These are phyloP conservation scores for Suillus paluster DNA, from an alignment of 768 basidiomycete genomes.

Conservation along the genomic window DNA sequence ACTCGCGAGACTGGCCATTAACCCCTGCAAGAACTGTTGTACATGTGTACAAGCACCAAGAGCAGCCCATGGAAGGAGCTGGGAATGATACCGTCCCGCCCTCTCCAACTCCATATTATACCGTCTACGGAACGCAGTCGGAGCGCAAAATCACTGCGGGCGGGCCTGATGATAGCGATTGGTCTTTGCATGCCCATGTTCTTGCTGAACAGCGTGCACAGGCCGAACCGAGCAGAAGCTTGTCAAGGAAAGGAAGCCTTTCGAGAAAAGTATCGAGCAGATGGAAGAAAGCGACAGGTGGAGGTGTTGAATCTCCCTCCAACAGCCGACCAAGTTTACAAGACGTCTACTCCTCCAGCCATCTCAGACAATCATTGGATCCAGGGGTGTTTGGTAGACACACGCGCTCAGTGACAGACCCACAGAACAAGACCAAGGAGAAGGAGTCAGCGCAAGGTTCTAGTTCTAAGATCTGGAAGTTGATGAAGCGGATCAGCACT, in stretches of 20 bases:
- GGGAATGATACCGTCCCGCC: constrained; percentile 17
- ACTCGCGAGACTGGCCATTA: constrained; percentile 24
- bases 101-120: constrained; percentile 53
- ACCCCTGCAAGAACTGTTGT: constrained; percentile 53
- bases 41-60: constrained; percentile 48
- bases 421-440: constrained; percentile 7
- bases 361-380: constrained; percentile 24
- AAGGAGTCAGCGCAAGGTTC: constrained; percentile 36
- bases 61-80: constrained; percentile 23
- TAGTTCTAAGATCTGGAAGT: constrained; percentile 62
- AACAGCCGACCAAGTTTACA: constrained; percentile 40
- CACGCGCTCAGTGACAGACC: constrained; percentile 4
- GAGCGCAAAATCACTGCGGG: constrained; percentile 50
- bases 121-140: constrained; percentile 54
- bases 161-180: constrained; percentile 41
- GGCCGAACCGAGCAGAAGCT: constrained; percentile 15
- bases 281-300: constrained; percentile 33
- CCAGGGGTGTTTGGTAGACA: constrained; percentile 13
- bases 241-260: constrained; percentile 22
- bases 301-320: constrained; percentile 21
- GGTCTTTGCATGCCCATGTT: constrained; percentile 9
- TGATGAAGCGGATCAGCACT: constrained; percentile 73
- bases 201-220: constrained; percentile 7
- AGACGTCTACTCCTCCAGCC: constrained; percentile 19
- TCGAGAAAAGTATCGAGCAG: constrained; percentile 42